Base-by-base conservation (phyloP, 805 yeast genomes). In the Nakazawaea wyomingensis region DNA sequence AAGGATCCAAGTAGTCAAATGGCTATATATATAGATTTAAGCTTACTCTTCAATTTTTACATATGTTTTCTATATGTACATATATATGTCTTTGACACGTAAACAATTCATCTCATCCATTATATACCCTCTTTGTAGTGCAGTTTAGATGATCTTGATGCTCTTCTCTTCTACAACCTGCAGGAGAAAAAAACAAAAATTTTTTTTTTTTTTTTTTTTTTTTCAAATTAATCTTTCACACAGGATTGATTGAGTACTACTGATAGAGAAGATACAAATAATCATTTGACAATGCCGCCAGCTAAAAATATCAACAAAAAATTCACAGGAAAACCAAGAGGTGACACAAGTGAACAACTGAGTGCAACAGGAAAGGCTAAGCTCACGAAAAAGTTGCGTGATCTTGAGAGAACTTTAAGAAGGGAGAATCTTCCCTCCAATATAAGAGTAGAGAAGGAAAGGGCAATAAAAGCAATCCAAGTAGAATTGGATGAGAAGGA, bases 381-480 rank as follows among this genome's bases (percentile, higher is more conserved):
- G 53, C 73, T 88, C 49, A 86, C 80, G 62, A 88, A 84, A 69
- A 85, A 84, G 64, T 85, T 91, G 49, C 78, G 98, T 66, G 96
- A 91, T 59, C 70, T 88, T 30, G 82, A 84, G 54, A 73, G 97
- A 52, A 65, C 85, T 16, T 66, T 91, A 47, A 55, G 53, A 16
- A 75, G 71, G 52, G 81, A 78, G 34, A 71, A 65, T 17, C 61
- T 84, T 43, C 82, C 86, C 11, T 74, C 80, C 1, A 71, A 71
- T 51, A 68, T 75, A 36, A 65, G 76, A 50, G 61, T 66, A 34
- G 77, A 73, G 36, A 75, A 76, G 53, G 69, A 64, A 43, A 54
- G 68, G 46, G 68, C 68, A 16, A 61, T 77, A 44, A 67, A 70
- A 46, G 76, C 77, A 2, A 62, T 77, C 34, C 57, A 64, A 22